Conservation (phyloP, 306 rosid genomes). For the Acmispon strigosus region DNA sequence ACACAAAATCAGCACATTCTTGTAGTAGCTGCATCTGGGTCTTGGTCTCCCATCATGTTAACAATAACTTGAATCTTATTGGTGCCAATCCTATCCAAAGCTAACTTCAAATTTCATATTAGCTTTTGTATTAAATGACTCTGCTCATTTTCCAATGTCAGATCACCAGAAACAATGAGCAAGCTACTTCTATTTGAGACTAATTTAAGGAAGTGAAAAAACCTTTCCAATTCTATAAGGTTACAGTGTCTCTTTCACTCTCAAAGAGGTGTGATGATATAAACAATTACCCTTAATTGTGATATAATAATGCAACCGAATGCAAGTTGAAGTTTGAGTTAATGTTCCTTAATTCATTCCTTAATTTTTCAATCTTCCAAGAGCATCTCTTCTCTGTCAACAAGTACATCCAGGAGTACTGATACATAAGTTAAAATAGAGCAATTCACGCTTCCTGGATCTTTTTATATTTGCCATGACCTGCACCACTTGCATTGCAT, state of each 20-base stretch:
- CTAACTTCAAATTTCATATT: neutral
- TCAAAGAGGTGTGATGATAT: neutral
- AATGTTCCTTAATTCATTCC: neutral
- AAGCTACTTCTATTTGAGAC: neutral
- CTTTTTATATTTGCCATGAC: neutral
- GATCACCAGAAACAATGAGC: constrained; percentile 13
- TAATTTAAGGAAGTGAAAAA: neutral
- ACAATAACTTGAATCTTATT: constrained; percentile 13
- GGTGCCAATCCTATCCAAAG: neutral
- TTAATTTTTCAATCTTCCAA: neutral
- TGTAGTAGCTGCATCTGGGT: neutral
- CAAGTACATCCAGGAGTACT: neutral
- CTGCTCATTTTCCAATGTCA: constrained; percentile 17
- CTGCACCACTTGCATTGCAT: neutral
- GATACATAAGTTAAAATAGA: neutral
- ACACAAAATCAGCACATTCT: neutral
- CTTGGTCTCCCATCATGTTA: constrained; percentile 23
- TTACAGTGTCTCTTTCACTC: neutral
- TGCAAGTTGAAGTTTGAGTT: neutral
- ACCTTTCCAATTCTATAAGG: neutral
- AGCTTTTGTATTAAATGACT: neutral
- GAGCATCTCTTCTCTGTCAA: neutral
- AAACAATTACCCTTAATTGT: neutral
- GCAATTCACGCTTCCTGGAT: neutral
- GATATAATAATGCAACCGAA: neutral